A percentile compares a stretch with the other conserved stretches of the same genome.
phyloP scores from a whole-genome alignment of 202 grass and related monocot genomes.

The Zizania palustris region DNA sequence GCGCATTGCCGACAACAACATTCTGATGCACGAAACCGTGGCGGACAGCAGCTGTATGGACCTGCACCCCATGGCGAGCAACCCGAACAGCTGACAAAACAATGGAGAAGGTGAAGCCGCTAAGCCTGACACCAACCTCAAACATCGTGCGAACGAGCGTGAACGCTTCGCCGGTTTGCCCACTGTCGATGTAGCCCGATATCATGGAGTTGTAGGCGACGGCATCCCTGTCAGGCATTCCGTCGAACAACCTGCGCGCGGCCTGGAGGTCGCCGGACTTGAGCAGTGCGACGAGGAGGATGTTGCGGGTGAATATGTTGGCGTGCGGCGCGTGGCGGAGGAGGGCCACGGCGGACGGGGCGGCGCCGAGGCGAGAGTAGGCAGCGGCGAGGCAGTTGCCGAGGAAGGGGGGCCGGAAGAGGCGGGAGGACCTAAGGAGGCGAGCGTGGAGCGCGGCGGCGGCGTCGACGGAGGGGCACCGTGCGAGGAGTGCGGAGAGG shows the following conservation, averaged over 20 bases:
- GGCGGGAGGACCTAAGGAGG: slow-evolving; percentile 60
- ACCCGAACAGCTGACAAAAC: slow-evolving; percentile 43
- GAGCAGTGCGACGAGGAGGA: slow-evolving; percentile 39
- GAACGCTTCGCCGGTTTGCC: slow-evolving; percentile 40
- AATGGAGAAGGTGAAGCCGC: slow-evolving; percentile 79
- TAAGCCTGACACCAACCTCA: slow-evolving; percentile 53
- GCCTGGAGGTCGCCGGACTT: slow-evolving; percentile 40
- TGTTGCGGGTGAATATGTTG: slow-evolving; percentile 74
- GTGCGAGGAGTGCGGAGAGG: slow-evolving; percentile 47
- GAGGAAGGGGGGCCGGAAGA: slow-evolving; percentile 56
- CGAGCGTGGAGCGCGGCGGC: slow-evolving; percentile 58
- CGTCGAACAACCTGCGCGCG: slow-evolving; percentile 63
- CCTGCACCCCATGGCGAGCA: slow-evolving; percentile 47
- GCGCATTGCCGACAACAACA: slow-evolving; percentile 55
- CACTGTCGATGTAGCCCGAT: slow-evolving; percentile 48
- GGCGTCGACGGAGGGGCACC: slow-evolving; percentile 43
- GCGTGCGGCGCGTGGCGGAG: slow-evolving; percentile 48
- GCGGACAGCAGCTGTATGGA: slow-evolving; percentile 59
- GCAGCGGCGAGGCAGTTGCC: slow-evolving; percentile 65
- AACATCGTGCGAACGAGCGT: slow-evolving; percentile 46
- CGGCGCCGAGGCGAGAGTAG: slow-evolving; percentile 58
- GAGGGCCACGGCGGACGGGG: slow-evolving; percentile 36
- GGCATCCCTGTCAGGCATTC: slow-evolving; percentile 59
- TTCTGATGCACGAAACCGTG: slow-evolving; percentile 39
- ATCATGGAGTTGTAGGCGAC: slow-evolving; percentile 81